phyloP scores from a whole-genome alignment of 2,329 filamentous ascomycete genomes.

The Chaetomium globosum region DNA sequence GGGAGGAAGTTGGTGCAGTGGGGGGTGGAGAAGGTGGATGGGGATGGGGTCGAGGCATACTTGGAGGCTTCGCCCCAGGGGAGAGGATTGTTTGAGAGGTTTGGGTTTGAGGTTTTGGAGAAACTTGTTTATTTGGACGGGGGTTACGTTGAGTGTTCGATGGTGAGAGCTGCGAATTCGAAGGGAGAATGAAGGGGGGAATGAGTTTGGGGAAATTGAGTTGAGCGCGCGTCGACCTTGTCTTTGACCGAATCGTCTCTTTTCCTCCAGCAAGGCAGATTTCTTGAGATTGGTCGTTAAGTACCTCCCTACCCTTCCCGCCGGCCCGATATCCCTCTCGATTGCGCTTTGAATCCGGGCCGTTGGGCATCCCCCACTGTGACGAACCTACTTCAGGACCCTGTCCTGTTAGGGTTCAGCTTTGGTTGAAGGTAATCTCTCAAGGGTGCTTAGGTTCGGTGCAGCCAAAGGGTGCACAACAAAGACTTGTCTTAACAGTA shows the following conservation, averaged over 20 bases:
- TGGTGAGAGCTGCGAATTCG: constrained; percentile 31
- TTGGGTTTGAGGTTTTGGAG: constrained; percentile 50
- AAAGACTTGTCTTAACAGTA: too few species aligned
- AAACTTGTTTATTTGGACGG: constrained; percentile 44
- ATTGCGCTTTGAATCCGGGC: background rate
- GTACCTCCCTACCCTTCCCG: too few species aligned
- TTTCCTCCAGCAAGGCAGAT: background rate
- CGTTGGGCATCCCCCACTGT: background rate
- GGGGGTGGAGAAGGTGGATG: constrained; percentile 52
- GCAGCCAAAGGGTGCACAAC: too few species aligned
- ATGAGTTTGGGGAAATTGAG: too few species aligned
- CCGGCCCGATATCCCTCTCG: background rate
- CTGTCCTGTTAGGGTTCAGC: too few species aligned
- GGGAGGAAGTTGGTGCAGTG: constrained; percentile 50
- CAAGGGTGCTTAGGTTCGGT: too few species aligned
- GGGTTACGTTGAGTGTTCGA: constrained; percentile 43
- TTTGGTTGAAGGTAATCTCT: too few species aligned
- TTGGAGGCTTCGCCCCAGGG: constrained; percentile 55
- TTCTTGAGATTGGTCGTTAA: background rate
- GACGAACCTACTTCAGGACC: too few species aligned
- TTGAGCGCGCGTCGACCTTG: too few species aligned
- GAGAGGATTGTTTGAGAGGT: constrained; percentile 51
- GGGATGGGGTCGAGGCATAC: constrained; percentile 48
- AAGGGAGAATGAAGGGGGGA: background rate
- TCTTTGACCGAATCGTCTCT: background rate